Conservation (phyloP, 371 early-diverging fungal species). For the Blyttiomyces sp. region DNA sequence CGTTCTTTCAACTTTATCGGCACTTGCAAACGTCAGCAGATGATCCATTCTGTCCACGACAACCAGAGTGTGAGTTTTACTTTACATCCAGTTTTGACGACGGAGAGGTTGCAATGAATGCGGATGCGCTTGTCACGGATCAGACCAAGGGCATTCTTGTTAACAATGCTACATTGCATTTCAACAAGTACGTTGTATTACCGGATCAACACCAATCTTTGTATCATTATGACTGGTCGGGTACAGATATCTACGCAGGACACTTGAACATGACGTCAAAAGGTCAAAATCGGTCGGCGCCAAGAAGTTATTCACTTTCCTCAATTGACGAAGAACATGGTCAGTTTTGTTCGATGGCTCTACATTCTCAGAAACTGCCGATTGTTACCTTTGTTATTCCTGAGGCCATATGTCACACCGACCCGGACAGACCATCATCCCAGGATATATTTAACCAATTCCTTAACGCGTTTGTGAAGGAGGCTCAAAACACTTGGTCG, state of each 20-base stretch:
- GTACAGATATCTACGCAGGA: neutral
- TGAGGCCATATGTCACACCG: neutral
- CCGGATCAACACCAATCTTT: neutral
- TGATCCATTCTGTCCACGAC: neutral
- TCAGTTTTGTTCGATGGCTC: neutral
- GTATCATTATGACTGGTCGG: neutral
- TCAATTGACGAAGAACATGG: neutral
- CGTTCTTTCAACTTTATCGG: no score
- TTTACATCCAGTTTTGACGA: neutral
- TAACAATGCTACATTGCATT: neutral
- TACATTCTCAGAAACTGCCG: neutral
- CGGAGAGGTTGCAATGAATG: neutral
- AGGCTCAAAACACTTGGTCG: no score
- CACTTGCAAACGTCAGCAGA: no score
- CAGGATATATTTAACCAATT: no score
- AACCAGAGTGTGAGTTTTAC: neutral
- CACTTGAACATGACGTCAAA: neutral
- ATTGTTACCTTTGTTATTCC: neutral
- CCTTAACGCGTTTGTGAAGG: no score
- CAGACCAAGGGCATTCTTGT: neutral
- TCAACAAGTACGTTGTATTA: neutral
- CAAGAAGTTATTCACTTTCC: neutral
- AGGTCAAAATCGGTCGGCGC: neutral
- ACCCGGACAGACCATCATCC: neutral
- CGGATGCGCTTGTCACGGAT: neutral